Conservation (phyloP, 306 rosid species). For the Abrus precatorius region DNA sequence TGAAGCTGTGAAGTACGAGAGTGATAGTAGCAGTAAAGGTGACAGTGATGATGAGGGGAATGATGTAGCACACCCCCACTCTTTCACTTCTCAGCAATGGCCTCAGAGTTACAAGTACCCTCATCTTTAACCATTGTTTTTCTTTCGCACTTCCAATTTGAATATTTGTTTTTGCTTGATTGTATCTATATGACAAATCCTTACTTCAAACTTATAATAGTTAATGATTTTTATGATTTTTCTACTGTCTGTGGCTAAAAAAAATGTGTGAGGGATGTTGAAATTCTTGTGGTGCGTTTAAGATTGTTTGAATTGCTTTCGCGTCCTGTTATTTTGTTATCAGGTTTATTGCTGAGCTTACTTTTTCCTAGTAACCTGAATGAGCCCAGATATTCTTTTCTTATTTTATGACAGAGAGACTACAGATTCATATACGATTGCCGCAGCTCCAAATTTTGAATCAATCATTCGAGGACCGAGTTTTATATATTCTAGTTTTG, state of each 20-base stretch:
- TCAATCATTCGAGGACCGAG: slow-evolving; percentile 57
- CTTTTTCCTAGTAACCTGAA: background rate
- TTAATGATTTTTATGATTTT: background rate
- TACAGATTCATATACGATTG: slow-evolving; percentile 74
- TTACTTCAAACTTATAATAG: background rate
- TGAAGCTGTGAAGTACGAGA: slow-evolving; percentile 48
- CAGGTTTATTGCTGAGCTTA: background rate
- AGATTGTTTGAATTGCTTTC: background rate
- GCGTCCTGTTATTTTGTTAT: background rate
- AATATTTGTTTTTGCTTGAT: background rate
- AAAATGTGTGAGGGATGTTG: background rate
- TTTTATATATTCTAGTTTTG: slow-evolving; percentile 59
- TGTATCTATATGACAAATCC: background rate
- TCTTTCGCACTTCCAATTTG: background rate
- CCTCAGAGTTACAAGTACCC: slow-evolving; percentile 79
- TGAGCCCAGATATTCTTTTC: background rate
- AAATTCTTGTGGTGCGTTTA: background rate
- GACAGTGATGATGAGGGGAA: slow-evolving; percentile 18
- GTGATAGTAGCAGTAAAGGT: slow-evolving; percentile 39
- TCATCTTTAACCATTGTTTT: background rate
- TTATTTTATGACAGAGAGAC: slow-evolving; percentile 65
- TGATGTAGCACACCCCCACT: background rate
- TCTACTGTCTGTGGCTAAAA: background rate
- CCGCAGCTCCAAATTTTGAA: slow-evolving; percentile 70
- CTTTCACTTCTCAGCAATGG: slow-evolving; percentile 79